phyloP scores from a whole-genome alignment of 176 grass and related monocot species.

The Oryza australiensis region DNA sequence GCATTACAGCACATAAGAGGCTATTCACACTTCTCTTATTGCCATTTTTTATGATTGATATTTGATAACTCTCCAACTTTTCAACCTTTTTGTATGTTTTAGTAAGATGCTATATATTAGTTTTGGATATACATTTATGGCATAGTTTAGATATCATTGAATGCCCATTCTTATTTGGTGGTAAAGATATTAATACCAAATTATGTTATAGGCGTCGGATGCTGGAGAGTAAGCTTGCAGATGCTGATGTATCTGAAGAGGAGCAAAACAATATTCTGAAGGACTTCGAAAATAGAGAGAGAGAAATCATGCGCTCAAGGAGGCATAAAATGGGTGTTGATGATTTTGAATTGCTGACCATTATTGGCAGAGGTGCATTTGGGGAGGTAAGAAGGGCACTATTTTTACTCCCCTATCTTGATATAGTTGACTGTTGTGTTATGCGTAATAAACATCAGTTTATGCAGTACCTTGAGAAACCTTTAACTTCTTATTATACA shows the following conservation, averaged over 20 bases:
- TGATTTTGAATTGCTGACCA: conserved; percentile 81
- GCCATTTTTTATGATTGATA: not conserved
- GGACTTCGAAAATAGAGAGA: conserved; percentile 72
- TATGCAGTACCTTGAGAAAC: conserved; percentile 6
- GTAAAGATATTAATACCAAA: conserved; percentile 22
- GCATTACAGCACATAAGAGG: not conserved
- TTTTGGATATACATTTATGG: not conserved
- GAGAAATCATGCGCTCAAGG: conserved; percentile 67
- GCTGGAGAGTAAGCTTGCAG: conserved; percentile 72
- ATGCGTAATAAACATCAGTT: conserved; percentile 9
- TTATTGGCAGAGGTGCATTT: conserved; percentile 84
- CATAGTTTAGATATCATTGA: conserved; percentile 5
- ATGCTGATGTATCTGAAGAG: conserved; percentile 74
- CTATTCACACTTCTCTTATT: conserved; percentile 13
- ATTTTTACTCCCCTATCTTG: not conserved
- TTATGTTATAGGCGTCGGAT: conserved; percentile 52
- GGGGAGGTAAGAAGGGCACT: conserved; percentile 51
- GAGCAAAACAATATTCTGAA: conserved; percentile 66
- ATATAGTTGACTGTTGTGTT: conserved; percentile 7
- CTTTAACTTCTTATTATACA: conserved; percentile 1
- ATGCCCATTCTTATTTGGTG: conserved; percentile 11
- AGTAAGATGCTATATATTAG: not conserved
- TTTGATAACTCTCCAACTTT: not conserved
- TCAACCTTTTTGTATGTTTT: not conserved
- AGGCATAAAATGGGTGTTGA: conserved; percentile 82